These are phyloP conservation scores for Ophiostoma tasmaniense DNA, from an alignment of 2,329 filamentous ascomycete genomes.

Conservation along the genomic window DNA sequence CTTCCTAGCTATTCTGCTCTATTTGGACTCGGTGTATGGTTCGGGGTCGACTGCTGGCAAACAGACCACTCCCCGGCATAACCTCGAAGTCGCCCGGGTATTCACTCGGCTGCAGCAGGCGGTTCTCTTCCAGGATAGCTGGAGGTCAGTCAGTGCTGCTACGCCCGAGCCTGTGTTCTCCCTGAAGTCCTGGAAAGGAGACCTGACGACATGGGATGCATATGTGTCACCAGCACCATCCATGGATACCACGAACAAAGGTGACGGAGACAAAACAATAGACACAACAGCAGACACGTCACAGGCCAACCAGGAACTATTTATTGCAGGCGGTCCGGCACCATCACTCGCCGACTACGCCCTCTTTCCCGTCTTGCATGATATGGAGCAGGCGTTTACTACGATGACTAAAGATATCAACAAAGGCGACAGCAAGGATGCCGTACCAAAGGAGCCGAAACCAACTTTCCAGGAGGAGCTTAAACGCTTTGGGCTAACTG, in stretches of 20 bases:
- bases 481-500: conserved; percentile 22
- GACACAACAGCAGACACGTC: not conserved
- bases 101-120: conserved; percentile 36
- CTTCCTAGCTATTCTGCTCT: conserved; percentile 46
- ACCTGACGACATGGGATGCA: conserved; percentile 35
- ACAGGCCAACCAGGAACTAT: conserved; percentile 21
- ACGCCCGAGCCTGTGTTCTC: not conserved
- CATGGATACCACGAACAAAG: not conserved
- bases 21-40: conserved; percentile 48
- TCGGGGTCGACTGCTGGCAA: conserved; percentile 5
- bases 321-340: conserved; percentile 35
- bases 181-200: conserved; percentile 25
- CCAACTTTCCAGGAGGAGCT: conserved; percentile 23
- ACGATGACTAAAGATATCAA: not conserved
- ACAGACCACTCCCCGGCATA: conserved; percentile 18
- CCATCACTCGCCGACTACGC: conserved; percentile 46
- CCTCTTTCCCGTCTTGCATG: conserved; percentile 47
- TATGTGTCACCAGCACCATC: conserved; percentile 22
- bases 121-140: conserved; percentile 31
- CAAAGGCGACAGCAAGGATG: conserved; percentile 16
- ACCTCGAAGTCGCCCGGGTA: conserved; percentile 30
- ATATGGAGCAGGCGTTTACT: conserved; percentile 32
- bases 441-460: not conserved
- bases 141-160: conserved; percentile 22
- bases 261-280: not conserved